A percentile compares a stretch with the other conserved stretches of the same genome.
Conservation (phyloP, 2,329 filamentous ascomycete genomes). For the Cladosporium sp. region DNA sequence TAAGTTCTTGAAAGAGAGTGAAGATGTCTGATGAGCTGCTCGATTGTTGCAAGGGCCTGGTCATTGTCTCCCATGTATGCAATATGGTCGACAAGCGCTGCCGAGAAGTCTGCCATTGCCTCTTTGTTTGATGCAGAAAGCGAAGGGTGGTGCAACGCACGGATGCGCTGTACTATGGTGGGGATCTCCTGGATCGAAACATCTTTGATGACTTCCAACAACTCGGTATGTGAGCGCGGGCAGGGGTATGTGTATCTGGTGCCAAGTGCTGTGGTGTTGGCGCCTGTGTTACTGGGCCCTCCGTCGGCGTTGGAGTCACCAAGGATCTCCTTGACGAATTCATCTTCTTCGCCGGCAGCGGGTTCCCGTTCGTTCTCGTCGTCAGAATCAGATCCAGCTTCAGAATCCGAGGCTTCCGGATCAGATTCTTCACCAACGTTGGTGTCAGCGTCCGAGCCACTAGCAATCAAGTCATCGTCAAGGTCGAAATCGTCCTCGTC, state of each 20-base stretch:
- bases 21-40: slow-evolving; percentile 82
- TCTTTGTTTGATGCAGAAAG: slow-evolving; percentile 82
- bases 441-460: slow-evolving; percentile 60
- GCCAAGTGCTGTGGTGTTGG: slow-evolving; percentile 46
- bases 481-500: slow-evolving; percentile 94
- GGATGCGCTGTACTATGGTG: slow-evolving; percentile 82
- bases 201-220: slow-evolving; percentile 65
- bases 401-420: slow-evolving; percentile 32
- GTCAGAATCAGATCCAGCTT: slow-evolving; percentile 27
- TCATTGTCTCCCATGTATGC: slow-evolving; percentile 57
- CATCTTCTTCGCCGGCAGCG: slow-evolving; percentile 50
- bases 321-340: slow-evolving; percentile 51
- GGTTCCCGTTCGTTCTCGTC: slow-evolving; percentile 39
- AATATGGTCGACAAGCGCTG: slow-evolving; percentile 67
- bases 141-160: slow-evolving; percentile 88
- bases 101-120: slow-evolving; percentile 71
- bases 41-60: slow-evolving; percentile 65
- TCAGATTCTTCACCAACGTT: slow-evolving; percentile 35
- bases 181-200: slow-evolving; percentile 68
- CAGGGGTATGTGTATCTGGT: slow-evolving; percentile 86
- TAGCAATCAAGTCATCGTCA: slow-evolving; percentile 85
- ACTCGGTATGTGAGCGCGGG: slow-evolving; percentile 73
- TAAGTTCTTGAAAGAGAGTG: slow-evolving; percentile 91
- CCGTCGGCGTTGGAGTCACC: slow-evolving; percentile 24
- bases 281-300: slow-evolving; percentile 26